Evolutionary conservation across 2,329 filamentous ascomycete species (phyloP), one percentile per base, ranked within the genome.

Genomic region (Aspergillus amoenus): DNA sequence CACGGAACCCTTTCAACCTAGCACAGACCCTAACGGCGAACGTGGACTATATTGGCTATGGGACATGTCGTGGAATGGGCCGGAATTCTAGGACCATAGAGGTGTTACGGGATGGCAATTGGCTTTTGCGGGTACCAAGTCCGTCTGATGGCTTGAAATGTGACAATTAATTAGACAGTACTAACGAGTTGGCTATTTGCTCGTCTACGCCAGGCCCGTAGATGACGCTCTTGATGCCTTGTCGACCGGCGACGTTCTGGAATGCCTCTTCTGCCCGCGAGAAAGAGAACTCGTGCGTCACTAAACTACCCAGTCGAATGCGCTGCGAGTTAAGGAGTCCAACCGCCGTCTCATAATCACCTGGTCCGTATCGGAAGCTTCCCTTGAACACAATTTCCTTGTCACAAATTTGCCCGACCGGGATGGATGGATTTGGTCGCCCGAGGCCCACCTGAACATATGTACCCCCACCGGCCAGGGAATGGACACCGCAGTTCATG

Each of bases 381-480:
- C 92, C 92, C 68, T 88, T 89, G 46, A 89, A 84, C 4, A 87
- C 93, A 30, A 95, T 81, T 79, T 96, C 93, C 78, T 96, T 96
- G 55, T 87, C 82, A 71, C 91, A 94, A 72, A 94, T 80, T 13
- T 94, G 61, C 89, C 92, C 80, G 93, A 95, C 27, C 73, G 66
- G 66, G 18, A 68, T 8, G 1, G 56, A 88, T 72, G 95, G 90
- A 66, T 94, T 89, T 13, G 85, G 72, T 71, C 88, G 88, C 68
- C 93, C 93, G 89, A 96, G 93, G 50, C 91, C 92, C 49, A 86
- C 89, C 76, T 94, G 90, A 4, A 93, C 86, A 67, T 90, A 92
- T 9, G 82, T 86, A 24, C 89, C 89, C 50, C 89, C 89, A 40
- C 79, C 79, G 62, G 85, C 81, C 24, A 91, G 82, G 15, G 81